A percentile compares a stretch with the other conserved stretches of the same genome.
phyloP scores from a whole-genome alignment of 2,329 filamentous ascomycete genomes.

The Fusarium sp. region DNA sequence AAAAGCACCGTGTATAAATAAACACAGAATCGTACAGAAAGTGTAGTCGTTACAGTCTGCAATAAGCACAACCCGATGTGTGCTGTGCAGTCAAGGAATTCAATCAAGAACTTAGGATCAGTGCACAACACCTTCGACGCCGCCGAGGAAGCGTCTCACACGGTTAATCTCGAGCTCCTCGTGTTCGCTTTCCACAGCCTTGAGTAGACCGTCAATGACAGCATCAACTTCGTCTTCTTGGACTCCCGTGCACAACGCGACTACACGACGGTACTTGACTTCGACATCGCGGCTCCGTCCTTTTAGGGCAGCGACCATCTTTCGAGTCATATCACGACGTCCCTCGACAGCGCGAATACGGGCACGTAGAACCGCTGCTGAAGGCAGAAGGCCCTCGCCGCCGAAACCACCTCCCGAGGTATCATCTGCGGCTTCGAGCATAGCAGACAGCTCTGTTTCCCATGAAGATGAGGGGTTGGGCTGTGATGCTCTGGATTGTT shows the following conservation, averaged over 20 bases:
- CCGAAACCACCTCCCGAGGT: conserved; percentile 49
- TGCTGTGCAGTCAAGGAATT: neutral
- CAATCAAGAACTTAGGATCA: conserved; percentile 38
- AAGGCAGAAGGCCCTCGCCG: conserved; percentile 61
- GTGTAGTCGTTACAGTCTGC: conserved; percentile 33
- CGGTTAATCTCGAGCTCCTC: conserved; percentile 78
- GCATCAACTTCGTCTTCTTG: conserved; percentile 82
- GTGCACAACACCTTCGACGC: conserved; percentile 72
- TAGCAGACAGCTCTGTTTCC: conserved; percentile 63
- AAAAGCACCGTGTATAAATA: conserved; percentile 37
- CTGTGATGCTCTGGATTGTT: conserved; percentile 51
- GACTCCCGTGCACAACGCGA: conserved; percentile 85
- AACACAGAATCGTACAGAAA: conserved; percentile 29
- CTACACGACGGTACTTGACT: conserved; percentile 86
- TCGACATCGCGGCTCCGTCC: conserved; percentile 85
- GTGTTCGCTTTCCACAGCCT: conserved; percentile 89
- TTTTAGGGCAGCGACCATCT: conserved; percentile 75
- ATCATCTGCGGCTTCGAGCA: conserved; percentile 56
- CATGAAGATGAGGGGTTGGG: conserved; percentile 60
- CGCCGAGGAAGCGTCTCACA: conserved; percentile 80
- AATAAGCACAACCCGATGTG: conserved; percentile 2
- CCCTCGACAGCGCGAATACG: conserved; percentile 74
- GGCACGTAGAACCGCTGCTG: conserved; percentile 69
- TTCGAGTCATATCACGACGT: conserved; percentile 73
- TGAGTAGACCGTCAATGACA: conserved; percentile 79